Evolutionary conservation across 225 moss, liverwort and hornwort species (phyloP), one percentile per base, ranked within the genome.

Genomic region (Physcomitrium patens): DNA sequence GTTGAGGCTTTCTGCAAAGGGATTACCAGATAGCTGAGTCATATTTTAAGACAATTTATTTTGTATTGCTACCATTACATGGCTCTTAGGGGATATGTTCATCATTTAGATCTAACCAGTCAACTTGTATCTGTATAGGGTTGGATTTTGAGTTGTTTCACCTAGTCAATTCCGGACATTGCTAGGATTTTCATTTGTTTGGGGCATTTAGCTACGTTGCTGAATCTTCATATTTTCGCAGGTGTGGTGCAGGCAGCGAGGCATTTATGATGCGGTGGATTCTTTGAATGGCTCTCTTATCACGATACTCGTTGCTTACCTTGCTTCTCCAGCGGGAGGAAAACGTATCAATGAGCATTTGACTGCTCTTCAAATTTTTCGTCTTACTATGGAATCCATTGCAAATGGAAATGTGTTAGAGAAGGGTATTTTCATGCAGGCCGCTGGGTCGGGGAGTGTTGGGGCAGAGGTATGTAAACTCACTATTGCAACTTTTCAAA

Each of bases 211-310:
- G 50, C 17, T 51, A 15, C 23, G 12, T 44, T 45, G 65, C 31
- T 60, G 41, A n/a, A 27, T 41, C 27, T 71, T 47, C 13, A 63
- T 60, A 20, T 49, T 68, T 42, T 66, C 43, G 10, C 84, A 99
- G 99, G 93, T 95, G 37, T 99, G 99, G 99, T 71, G 86, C 45
- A 90, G 99, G 78, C 99, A 95, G 81, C 87, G 93, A 80, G 84
- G 84, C 67, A 78, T 84, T 31, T 77, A 81, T 65, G 83, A 78
- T 68, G 77, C 76, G 27, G 60, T 77, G 26, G 87, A 93, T 65
- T 82, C 84, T 45, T 64, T 95, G 76, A 86, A 82, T 76, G 89
- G 93, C 19, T 92, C 92, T 70, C 65, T 95, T 67, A 43, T 81
- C 60, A 72, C 91, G 47, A 68, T 83, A 70, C 70, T 99, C 46